Evolutionary conservation across 78 protist genomes (phyloP).

Genomic region (Cavenderia fasciculata): DNA sequence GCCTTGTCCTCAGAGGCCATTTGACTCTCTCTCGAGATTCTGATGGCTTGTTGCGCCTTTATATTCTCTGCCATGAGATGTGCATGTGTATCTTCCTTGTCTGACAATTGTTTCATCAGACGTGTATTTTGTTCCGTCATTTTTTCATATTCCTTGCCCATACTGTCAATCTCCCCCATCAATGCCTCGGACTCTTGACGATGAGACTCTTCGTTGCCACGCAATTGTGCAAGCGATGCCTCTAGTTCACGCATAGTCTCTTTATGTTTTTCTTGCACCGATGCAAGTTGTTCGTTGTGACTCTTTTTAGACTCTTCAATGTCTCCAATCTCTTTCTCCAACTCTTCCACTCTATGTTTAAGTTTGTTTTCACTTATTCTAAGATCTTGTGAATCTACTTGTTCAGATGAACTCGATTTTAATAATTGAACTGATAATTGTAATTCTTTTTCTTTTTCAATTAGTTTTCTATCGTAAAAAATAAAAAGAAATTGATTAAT

Average conservation of each 20-base stretch:
- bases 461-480: background rate
- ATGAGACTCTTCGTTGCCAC: slow-evolving; percentile 10
- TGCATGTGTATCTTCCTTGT: slow-evolving; percentile 76
- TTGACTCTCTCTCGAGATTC: slow-evolving; percentile 40
- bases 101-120: slow-evolving; percentile 33
- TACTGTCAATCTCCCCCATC: slow-evolving; percentile 58
- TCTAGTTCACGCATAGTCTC: background rate
- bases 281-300: background rate
- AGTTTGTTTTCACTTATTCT: slow-evolving; percentile 1
- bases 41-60: slow-evolving; percentile 52
- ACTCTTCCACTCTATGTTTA: slow-evolving; percentile 1
- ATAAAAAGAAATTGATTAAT: background rate
- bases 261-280: background rate
- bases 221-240: background rate
- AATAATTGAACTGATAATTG: slow-evolving; percentile 17
- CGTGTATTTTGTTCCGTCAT: slow-evolving; percentile 66
- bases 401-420: slow-evolving; percentile 4
- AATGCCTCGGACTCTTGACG: slow-evolving; percentile 51
- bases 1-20: slow-evolving; percentile 26
- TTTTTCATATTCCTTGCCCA: slow-evolving; percentile 68
- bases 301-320: background rate
- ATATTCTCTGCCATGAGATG: slow-evolving; percentile 79
- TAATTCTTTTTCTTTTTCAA: slow-evolving; percentile 34
- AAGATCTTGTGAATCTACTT: slow-evolving; percentile 1
- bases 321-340: background rate